Evolutionary conservation across 805 yeast species (phyloP), one percentile per base, ranked within the genome.

Genomic region (Yamadazyma kitorensis): DNA sequence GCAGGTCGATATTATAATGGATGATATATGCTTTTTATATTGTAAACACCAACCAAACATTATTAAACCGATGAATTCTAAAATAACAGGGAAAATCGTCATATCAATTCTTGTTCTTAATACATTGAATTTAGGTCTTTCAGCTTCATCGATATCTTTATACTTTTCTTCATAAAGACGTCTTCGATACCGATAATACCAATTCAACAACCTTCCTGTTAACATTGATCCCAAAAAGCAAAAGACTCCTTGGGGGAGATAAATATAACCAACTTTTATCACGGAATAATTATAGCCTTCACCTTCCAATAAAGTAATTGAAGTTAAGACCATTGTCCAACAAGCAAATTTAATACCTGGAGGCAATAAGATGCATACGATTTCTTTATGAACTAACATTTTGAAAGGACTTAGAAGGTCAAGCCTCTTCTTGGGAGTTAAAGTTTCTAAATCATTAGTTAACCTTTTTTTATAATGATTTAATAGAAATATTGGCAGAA

Each of bases 21-120:
- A 74, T 0, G 80, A 68, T 20, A 80, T 56, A 26, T 67, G 64
- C 4, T 70, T 68, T 18, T 62, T 55, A 17, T 59, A 56, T 22
- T 74, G 64, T 10, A 86, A 49, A 40, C 86, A 75, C 95, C 95
- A 86, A 1, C 94, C 95, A 55, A 73, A 83, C 8, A 54, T 50
- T 2, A 49, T 17, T n/a, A 48, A 24, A 6, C 60, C 60, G 11
- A 37, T 23, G 9, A 49, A 37, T 17, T 78, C 57, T 1, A 80
- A 39, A 0, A 74, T 45, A 6, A 72, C 67, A 4, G 57, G 54
- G 3, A 45, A 17, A 6, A 55, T 33, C 7, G 49, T 36, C 6
- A 72, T 62, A n/a, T 66, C 59, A 8, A 82, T 48, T 39, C 93
- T 67, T 0, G 82, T 74, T 30, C 59, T 59, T 34, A 78, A 67